Evolutionary conservation across 2,329 filamentous ascomycete species (phyloP).

Genomic region (Ambrosiella xylebori): DNA sequence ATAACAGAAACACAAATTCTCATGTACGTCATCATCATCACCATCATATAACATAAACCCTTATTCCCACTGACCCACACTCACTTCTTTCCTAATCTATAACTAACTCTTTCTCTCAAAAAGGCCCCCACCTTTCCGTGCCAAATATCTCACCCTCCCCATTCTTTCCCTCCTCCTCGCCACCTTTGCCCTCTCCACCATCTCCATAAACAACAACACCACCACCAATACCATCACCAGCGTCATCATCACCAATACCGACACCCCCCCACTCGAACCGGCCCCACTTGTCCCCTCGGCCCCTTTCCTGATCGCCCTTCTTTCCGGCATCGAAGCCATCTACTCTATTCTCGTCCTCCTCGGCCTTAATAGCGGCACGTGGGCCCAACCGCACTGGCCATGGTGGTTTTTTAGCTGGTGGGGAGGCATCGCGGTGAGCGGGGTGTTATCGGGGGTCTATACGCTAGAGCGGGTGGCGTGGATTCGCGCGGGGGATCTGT

Average conservation of each 20-base stretch:
- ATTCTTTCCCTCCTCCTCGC: slow-evolving; percentile 1
- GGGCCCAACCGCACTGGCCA: not conserved
- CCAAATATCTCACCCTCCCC: not conserved
- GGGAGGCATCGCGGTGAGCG: not conserved
- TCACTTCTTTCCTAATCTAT: too few relatives aligned
- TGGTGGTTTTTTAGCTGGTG: slow-evolving; percentile 4
- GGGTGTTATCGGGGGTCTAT: not conserved
- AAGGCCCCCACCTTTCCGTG: not conserved
- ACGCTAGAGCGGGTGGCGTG: slow-evolving; percentile 3
- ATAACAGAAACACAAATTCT: too few relatives aligned
- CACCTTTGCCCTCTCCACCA: slow-evolving; percentile 6
- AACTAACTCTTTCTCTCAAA: not conserved
- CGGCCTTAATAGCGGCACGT: not conserved
- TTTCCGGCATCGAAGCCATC: slow-evolving; percentile 1
- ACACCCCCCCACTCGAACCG: not conserved
- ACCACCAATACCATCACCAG: not conserved
- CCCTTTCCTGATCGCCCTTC: slow-evolving; percentile 7
- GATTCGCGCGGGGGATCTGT: not conserved
- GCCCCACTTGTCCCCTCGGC: not conserved
- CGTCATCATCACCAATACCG: not conserved
- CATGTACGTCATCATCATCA: too few relatives aligned
- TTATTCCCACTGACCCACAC: too few relatives aligned
- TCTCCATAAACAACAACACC: slow-evolving; percentile 5
- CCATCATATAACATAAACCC: too few relatives aligned
- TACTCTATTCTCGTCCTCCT: not conserved